phyloP scores from a whole-genome alignment of 805 yeast species.

The Cyberlindnera japonica region DNA sequence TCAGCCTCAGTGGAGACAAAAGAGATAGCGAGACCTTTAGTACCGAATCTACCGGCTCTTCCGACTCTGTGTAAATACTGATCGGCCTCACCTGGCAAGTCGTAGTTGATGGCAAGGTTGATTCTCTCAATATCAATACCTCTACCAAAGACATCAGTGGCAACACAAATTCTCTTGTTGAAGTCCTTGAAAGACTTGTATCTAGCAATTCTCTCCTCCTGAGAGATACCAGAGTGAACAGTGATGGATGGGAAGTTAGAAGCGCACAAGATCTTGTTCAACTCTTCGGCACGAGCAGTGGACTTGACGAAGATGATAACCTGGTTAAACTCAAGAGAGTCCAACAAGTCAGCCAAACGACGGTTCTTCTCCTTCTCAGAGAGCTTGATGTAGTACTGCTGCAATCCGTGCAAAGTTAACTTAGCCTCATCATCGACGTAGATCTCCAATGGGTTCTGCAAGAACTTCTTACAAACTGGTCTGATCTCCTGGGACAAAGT shows the following conservation, averaged over 20 bases:
- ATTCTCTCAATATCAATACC: slow-evolving; percentile 99
- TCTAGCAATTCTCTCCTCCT: slow-evolving; percentile 96
- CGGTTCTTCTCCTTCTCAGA: slow-evolving; percentile 91
- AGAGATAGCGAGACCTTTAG: slow-evolving; percentile 95
- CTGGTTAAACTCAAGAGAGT: slow-evolving; percentile 94
- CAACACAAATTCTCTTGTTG: slow-evolving; percentile 97
- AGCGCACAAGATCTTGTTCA: slow-evolving; percentile 82
- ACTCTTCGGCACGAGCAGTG: slow-evolving; percentile 86
- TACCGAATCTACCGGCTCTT: slow-evolving; percentile 99
- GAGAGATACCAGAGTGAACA: slow-evolving; percentile 92
- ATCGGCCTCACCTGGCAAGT: slow-evolving; percentile 93
- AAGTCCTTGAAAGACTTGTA: slow-evolving; percentile 96
- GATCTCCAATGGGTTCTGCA: slow-evolving; percentile 96
- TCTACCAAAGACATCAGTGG: slow-evolving; percentile 98
- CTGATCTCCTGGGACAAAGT: slow-evolving; percentile 91
- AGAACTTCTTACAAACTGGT: slow-evolving; percentile 95
- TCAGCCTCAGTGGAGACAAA: slow-evolving; percentile 84
- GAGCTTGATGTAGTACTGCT: slow-evolving; percentile 90
- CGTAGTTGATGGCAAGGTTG: slow-evolving; percentile 96
- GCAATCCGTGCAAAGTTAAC: slow-evolving; percentile 95
- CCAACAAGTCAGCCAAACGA: slow-evolving; percentile 87
- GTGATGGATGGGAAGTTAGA: slow-evolving; percentile 97
- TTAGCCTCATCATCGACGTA: slow-evolving; percentile 97
- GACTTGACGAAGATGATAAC: slow-evolving; percentile 95
- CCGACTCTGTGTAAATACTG: slow-evolving; percentile 99